Evolutionary conservation across 192 early-diverging fungal species (phyloP), one percentile per base, ranked within the genome.

Genomic region (Umbelopsis sp.): DNA sequence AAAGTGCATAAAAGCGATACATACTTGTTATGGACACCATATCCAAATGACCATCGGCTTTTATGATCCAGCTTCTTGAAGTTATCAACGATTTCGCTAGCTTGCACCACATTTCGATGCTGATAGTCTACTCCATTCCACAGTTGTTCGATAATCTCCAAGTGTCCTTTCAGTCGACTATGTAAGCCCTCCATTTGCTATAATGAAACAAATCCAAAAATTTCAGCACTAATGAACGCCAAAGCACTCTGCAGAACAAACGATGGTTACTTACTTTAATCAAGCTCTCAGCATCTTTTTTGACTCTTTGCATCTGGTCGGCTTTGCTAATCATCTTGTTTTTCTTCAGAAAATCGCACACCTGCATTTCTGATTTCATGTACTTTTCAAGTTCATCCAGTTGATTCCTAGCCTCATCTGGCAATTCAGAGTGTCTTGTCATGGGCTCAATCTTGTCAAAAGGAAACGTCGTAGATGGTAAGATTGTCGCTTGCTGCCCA

Each of bases 361-460:
- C 45, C 38, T 77, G 76, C 9, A 32, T 52, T 50, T 77, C 76
- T 8, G 29, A 56, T 34, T 67, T 72, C n/a, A 77, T 68, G 59
- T 77, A 74, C 43, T 70, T 68, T 66, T 77, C 71, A 44, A 77
- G 44, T 32, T 70, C 72, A 32, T 77, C 76, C 29, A 77, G 38
- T 53, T 77, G 68, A 21, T 44, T 66, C 34, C 68, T 52, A 24
- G 76, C 76, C 45, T 45, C 45, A 43, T 77, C 76, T 24, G 76
- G 76, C 24, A 77, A 20, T 49, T 77, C 76, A 20, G 72, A 53
- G 43, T 68, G 73, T 45, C 72, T 54, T 14, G 71, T 77, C 1
- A 38, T 52, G 10, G 59, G 68, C 25, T 52, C 49, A 45, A 77
- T 77, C 21, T 77, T 73, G 24, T 77, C 76, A 31, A 70, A 73